These are phyloP conservation scores for Cyberlindnera misumaiensis DNA, from an alignment of 805 yeast genomes.

Conservation along the genomic window DNA sequence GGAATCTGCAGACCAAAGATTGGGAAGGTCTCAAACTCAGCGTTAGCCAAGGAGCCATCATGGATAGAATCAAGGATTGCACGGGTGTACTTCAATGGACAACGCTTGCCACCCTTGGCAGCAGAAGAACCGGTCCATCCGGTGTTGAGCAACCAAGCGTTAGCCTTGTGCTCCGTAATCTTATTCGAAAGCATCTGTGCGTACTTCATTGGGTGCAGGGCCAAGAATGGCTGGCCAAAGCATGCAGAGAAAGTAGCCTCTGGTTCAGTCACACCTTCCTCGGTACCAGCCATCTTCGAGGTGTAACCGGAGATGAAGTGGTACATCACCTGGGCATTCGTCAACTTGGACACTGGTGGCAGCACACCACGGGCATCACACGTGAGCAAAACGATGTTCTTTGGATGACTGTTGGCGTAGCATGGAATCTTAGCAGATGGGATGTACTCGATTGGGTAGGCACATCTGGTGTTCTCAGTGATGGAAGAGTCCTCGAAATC, in stretches of 20 bases:
- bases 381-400: slow-evolving; percentile 84
- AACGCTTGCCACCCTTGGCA: slow-evolving; percentile 90
- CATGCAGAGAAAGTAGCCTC: slow-evolving; percentile 97
- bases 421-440: slow-evolving; percentile 97
- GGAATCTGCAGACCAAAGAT: slow-evolving; percentile 86
- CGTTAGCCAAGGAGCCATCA: slow-evolving; percentile 77
- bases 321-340: slow-evolving; percentile 97
- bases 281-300: slow-evolving; percentile 99
- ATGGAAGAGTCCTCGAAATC: slow-evolving; percentile 77
- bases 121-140: slow-evolving; percentile 98
- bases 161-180: slow-evolving; percentile 80
- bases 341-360: slow-evolving; percentile 92
- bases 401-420: slow-evolving; percentile 82
- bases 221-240: slow-evolving; percentile 98
- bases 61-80: slow-evolving; percentile 93
- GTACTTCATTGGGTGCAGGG: slow-evolving; percentile 95
- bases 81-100: slow-evolving; percentile 96
- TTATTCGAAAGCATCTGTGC: slow-evolving; percentile 94
- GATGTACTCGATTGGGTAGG: slow-evolving; percentile 94
- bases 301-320: slow-evolving; percentile 98
- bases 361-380: slow-evolving; percentile 98
- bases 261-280: slow-evolving; percentile 97
- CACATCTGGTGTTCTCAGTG: slow-evolving; percentile 98
- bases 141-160: slow-evolving; percentile 95
- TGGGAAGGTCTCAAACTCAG: slow-evolving; percentile 77